Evolutionary conservation across 495 filamentous ascomycete species (phyloP), one percentile per base, ranked within the genome.

Genomic region (Penicillium silybi): DNA sequence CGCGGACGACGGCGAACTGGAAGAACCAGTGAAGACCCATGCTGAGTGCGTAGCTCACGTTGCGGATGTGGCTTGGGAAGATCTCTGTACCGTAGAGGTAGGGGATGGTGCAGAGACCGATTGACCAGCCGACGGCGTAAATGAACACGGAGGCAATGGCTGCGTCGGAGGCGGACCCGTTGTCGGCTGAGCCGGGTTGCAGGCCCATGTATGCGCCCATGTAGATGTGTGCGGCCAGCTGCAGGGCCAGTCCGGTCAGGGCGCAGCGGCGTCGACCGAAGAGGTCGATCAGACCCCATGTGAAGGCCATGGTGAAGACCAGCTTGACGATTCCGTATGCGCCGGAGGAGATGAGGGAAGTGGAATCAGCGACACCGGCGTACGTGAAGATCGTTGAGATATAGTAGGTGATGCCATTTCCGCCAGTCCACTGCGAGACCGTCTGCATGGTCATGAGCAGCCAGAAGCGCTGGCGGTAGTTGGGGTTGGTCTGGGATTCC

Each of bases 31-130:
- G 74, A 23, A 75, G 52, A 0, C 62, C 63, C 72, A 75, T 77
- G 37, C 70, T 75, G 39, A 61, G 50, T 5, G 70, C 71, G 44
- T 77, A 75, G 48, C 70, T 66, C 15, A 72, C 59, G 46, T 70
- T 73, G 22, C 74, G 70, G 50, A 75, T 74, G 37, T 70, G 65
- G 1, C 70, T 77, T 16, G 72, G 72, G 56, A 76, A 77, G 17
- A 77, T 73, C 54, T 77, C 74, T 3, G 72, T 71, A 9, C 72
- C 74, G 58, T 77, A 77, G 1, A 77, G 62, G 47, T 72, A 75
- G 5, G 73, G 74, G n/a, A 75, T 66, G 2, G 71, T 77, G 52
- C 72, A 77, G 35, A 77, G 74, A n/a, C 74, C 74, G 60, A 77
- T 58, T 42, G 73, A 77, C 74, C 74, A 77, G 56, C 74, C 74